Percentiles rank a stretch among this genome's conserved stretches.
These are phyloP conservation scores for Kokia cookei DNA, from an alignment of 441 rosid species.

Conservation along the genomic window DNA sequence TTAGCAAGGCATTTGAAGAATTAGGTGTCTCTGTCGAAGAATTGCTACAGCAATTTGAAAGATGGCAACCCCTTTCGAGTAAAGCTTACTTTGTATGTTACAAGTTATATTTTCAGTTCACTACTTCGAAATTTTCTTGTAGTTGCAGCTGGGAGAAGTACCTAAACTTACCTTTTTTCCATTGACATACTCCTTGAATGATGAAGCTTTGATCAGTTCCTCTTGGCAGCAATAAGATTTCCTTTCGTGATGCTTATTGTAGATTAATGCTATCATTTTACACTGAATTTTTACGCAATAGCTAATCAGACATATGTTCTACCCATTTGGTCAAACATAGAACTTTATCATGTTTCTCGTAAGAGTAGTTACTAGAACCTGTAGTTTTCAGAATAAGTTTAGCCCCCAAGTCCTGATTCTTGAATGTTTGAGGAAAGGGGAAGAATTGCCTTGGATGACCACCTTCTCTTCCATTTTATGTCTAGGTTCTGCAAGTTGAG, in stretches of 20 bases:
- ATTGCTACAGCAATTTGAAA: constrained; percentile 16
- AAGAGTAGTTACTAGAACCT: not conserved
- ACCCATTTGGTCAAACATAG: not conserved
- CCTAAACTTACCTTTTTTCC: not conserved
- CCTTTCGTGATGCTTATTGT: not conserved
- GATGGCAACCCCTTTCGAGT: constrained; percentile 67
- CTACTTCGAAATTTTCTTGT: constrained; percentile 1
- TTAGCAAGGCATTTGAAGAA: constrained; percentile 56
- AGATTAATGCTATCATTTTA: not conserved
- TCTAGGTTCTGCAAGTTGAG: constrained; percentile 71
- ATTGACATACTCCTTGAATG: not conserved
- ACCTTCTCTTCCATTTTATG: constrained; percentile 9
- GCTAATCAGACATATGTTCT: not conserved
- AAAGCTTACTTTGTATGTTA: constrained; percentile 76
- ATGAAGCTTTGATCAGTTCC: not conserved
- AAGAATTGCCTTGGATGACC: not conserved
- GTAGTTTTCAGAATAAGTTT: not conserved
- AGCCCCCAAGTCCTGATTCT: not conserved
- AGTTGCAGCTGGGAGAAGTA: not conserved
- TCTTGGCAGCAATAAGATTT: not conserved
- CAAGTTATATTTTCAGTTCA: constrained; percentile 3
- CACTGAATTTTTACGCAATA: not conserved
- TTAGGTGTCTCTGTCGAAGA: constrained; percentile 58
- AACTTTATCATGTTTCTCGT: not conserved
- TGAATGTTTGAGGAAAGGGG: not conserved